A percentile compares a stretch with the other conserved stretches of the same genome.
phyloP scores from a whole-genome alignment of 306 rosid genomes.

The Dryas alaskensis region DNA sequence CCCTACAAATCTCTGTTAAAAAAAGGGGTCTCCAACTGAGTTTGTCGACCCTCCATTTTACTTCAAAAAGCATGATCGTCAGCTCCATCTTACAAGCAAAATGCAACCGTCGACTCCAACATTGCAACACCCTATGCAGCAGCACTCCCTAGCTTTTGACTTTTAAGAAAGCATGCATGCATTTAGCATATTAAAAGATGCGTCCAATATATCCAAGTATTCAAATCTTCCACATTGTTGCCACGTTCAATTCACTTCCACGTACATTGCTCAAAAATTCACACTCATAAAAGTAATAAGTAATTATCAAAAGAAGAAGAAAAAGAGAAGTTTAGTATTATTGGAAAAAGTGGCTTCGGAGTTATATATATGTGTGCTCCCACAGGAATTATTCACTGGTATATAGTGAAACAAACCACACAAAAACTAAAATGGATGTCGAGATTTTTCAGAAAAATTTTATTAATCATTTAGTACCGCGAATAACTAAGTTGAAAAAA shows the following conservation, averaged over 20 bases:
- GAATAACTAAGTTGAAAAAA: too few species aligned
- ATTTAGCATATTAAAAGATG: conserved; percentile 37
- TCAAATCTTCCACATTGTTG: not conserved
- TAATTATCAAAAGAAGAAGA: not conserved
- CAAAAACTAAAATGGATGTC: too few species aligned
- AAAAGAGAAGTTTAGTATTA: not conserved
- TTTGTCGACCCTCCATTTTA: conserved; percentile 3
- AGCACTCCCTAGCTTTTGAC: conserved; percentile 34
- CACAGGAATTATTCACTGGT: too few species aligned
- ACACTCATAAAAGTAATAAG: not conserved
- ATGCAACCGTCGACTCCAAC: conserved; percentile 28
- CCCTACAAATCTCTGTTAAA: conserved; percentile 19
- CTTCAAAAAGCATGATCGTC: conserved; percentile 5
- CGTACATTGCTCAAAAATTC: not conserved
- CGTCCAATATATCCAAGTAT: conserved; percentile 10
- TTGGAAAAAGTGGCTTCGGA: too few species aligned
- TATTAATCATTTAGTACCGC: too few species aligned
- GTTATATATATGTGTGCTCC: too few species aligned
- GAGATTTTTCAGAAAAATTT: too few species aligned
- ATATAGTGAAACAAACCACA: too few species aligned
- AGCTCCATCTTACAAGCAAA: conserved; percentile 15
- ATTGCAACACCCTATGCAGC: conserved; percentile 25
- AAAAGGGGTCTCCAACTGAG: conserved; percentile 12
- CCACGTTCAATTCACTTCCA: not conserved
- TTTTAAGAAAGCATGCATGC: conserved; percentile 27